phyloP scores from a whole-genome alignment of 257 asterid species.

The Gynochthodes officinalis region DNA sequence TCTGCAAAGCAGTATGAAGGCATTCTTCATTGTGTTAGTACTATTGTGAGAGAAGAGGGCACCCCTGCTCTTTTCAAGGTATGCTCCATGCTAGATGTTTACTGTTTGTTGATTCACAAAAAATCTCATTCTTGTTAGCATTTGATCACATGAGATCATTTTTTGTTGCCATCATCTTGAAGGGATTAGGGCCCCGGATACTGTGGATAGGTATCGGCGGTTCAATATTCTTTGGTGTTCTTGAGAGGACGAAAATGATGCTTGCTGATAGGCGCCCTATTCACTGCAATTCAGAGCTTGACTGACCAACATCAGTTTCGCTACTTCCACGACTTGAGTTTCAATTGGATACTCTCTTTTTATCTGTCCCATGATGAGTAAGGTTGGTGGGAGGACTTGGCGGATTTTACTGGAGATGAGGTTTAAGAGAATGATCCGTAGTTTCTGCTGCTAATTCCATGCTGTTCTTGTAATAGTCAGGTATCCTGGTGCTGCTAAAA shows the following conservation, averaged over 20 bases:
- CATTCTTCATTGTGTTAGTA: constrained; percentile 45
- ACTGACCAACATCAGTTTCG: background rate
- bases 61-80: constrained; percentile 55
- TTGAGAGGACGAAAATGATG: constrained; percentile 51
- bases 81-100: constrained; percentile 12
- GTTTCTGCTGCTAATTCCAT: background rate
- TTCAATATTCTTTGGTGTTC: constrained; percentile 61
- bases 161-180: constrained; percentile 20
- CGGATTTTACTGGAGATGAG: background rate
- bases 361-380: background rate
- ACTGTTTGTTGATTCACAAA: background rate
- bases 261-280: constrained; percentile 34
- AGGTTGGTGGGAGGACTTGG: background rate
- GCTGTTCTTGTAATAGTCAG: background rate
- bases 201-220: constrained; percentile 74
- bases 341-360: background rate
- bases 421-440: background rate
- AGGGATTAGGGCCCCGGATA: constrained; percentile 67
- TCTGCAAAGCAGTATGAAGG: constrained; percentile 53
- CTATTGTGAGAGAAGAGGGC: constrained; percentile 56
- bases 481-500: background rate
- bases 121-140: background rate
- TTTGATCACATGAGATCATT: background rate
- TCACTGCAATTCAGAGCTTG: constrained; percentile 16
- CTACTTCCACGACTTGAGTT: background rate